Evolutionary conservation across 2,329 filamentous ascomycete genomes (phyloP).

Genomic region (Hypoxylon sp.): DNA sequence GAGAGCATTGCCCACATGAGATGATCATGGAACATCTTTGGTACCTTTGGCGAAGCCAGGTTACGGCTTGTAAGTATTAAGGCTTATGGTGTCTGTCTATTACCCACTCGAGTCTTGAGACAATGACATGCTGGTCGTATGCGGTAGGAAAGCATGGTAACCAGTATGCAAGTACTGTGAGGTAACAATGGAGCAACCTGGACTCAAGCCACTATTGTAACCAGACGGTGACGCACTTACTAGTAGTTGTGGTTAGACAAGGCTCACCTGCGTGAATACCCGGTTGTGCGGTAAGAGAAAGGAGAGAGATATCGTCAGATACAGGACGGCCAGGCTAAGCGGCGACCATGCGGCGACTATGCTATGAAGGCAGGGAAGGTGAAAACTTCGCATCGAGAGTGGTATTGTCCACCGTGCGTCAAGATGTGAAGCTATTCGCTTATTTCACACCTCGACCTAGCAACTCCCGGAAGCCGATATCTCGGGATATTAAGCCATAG

Average conservation of each 20-base stretch:
- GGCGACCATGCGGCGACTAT: slow-evolving; percentile 17
- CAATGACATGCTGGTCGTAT: slow-evolving; percentile 25
- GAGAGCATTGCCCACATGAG: slow-evolving; percentile 19
- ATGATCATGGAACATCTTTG: slow-evolving; percentile 18
- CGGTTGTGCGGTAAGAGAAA: slow-evolving; percentile 24
- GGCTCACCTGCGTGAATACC: slow-evolving; percentile 31
- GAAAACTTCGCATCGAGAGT: slow-evolving; percentile 9
- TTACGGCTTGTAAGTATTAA: slow-evolving; percentile 15
- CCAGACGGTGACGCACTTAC: slow-evolving; percentile 31
- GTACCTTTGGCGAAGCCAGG: slow-evolving; percentile 33
- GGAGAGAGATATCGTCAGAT: slow-evolving; percentile 19
- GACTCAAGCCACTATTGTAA: slow-evolving; percentile 43
- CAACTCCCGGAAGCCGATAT: slow-evolving; percentile 21
- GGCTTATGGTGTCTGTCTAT: slow-evolving; percentile 28
- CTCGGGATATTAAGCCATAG: slow-evolving; percentile 27
- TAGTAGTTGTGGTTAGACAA: slow-evolving; percentile 28
- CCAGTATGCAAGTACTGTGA: slow-evolving; percentile 27
- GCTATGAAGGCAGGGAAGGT: slow-evolving; percentile 10
- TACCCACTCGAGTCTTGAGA: slow-evolving; percentile 20
- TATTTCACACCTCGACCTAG: slow-evolving; percentile 19
- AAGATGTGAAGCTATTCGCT: slow-evolving; percentile 19
- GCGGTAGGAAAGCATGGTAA: slow-evolving; percentile 18
- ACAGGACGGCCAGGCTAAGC: slow-evolving; percentile 19
- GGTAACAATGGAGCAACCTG: slow-evolving; percentile 41
- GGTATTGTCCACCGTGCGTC: slow-evolving; percentile 12